Base-by-base conservation (phyloP, 106 monocot species). In the Dioscorea zingiberensis region DNA sequence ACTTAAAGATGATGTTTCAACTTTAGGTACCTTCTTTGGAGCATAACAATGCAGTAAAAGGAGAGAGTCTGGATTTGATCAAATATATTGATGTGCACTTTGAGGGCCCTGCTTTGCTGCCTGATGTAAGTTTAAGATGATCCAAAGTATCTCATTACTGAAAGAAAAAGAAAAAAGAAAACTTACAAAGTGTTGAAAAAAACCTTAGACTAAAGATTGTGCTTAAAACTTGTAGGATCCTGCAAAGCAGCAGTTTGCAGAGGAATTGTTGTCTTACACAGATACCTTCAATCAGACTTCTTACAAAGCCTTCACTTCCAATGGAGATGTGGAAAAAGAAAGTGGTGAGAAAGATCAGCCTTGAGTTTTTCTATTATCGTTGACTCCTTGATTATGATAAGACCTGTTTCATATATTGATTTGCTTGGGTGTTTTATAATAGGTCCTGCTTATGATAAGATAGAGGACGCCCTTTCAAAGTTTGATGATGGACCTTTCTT, bases 401-500 rank as follows among this genome's bases (percentile, higher is more conserved):
- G n/a, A n/a, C n/a, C n/a, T n/a, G n/a, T n/a, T n/a, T n/a, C n/a
- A n/a, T n/a, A n/a, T n/a, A n/a, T n/a, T n/a, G n/a, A n/a, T n/a
- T n/a, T n/a, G n/a, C n/a, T n/a, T n/a, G n/a, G n/a, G n/a, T n/a
- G n/a, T n/a, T n/a, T n/a, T n/a, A n/a, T n/a, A n/a, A n/a, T n/a
- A n/a, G n/a, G n/a, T n/a, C n/a, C n/a, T n/a, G n/a, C n/a, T n/a
- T n/a, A n/a, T n/a, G n/a, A n/a, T n/a, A n/a, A n/a, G n/a, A n/a
- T n/a, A n/a, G n/a, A n/a, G n/a, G n/a, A n/a, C n/a, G n/a, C n/a
- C n/a, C n/a, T n/a, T n/a, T n/a, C n/a, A n/a, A n/a, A n/a, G n/a
- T n/a, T n/a, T n/a, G n/a, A n/a, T n/a, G 87, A 94, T 75, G 89
- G 89, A 4, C 89, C 90, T 11, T 94, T 94, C 62, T 90, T 94